Evolutionary conservation across 163 green algal species (phyloP).

Genomic region (Volvox carteri): DNA sequence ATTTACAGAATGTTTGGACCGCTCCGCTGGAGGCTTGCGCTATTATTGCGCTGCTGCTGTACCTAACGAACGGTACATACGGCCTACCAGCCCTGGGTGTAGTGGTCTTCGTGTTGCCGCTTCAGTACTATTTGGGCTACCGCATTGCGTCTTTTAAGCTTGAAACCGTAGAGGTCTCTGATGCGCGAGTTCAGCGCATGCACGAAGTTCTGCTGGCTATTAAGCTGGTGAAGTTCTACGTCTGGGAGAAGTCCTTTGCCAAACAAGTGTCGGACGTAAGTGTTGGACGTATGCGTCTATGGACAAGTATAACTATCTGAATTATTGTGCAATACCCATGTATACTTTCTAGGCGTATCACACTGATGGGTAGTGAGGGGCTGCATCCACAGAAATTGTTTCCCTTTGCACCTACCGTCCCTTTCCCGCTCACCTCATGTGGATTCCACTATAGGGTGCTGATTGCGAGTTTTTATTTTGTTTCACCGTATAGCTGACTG

Average conservation of each 20-base stretch:
- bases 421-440: too few relatives aligned
- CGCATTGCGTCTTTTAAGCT: conserved; percentile 72
- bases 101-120: conserved; percentile 67
- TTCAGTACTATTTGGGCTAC: conserved; percentile 72
- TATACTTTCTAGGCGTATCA: too few relatives aligned
- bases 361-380: too few relatives aligned
- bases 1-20: conserved; percentile 78
- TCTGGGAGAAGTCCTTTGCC: conserved; percentile 73
- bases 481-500: too few relatives aligned
- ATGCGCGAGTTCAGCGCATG: conserved; percentile 71
- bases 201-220: conserved; percentile 74
- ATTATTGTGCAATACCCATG: too few relatives aligned
- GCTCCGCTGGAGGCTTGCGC: conserved; percentile 67
- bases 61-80: conserved; percentile 65
- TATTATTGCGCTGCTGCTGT: conserved; percentile 75
- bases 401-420: too few relatives aligned
- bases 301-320: too few relatives aligned
- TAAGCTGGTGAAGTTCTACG: conserved; percentile 82
- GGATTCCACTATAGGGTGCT: too few relatives aligned
- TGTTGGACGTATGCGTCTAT: neutral
- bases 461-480: too few relatives aligned
- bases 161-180: conserved; percentile 71
- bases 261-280: conserved; percentile 69
- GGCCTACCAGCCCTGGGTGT: conserved; percentile 72
- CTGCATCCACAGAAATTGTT: too few relatives aligned